Base-by-base conservation (phyloP, 495 filamentous ascomycete genomes). In the Podospora didyma region DNA sequence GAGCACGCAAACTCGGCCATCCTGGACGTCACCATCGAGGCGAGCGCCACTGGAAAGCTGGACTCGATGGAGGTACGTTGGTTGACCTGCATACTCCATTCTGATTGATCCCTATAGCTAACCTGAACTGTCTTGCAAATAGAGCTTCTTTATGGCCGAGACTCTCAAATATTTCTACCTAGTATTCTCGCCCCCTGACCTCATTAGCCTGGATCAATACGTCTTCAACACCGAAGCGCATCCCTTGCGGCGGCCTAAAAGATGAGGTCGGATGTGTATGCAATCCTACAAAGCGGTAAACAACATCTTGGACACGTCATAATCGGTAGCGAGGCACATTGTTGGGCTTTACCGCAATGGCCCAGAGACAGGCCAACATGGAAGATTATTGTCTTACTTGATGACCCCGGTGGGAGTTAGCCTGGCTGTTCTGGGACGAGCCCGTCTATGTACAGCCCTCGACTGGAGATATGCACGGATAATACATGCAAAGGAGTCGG, bases 211-310 rank as follows among this genome's bases (percentile, higher is more conserved):
- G 61, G 84, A 89, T 58, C 76, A 89, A 14, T 81, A 88, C 46
- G 86, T 96, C 1, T 83, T 94, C 53, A 96, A 93, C 64, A 95
- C 89, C 0, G 90, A 94, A 72, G 90, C 88, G 3, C 90, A 94
- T 69, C 83, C 87, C 1, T 79, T 96, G 26, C 63, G 62, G 49
- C 62, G 75, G 26, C 63, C 65, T 16, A 42, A 14, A 16, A 42
- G 39, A 42, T 42, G 39, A 42, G 39, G 12, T 14, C n/a, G 39
- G 9, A 17, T 5, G n/a, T 5, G 34, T 16, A 7, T 16, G 9
- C 9, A 2, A 37, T 16, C 34, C 16, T 10, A 37, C 1, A 37
- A 37, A 37, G 34, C 9, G 34, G 9, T 10, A 37, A 37, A 1
- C 34, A 37, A 2, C 34, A 16, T 37, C 34, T 37, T 37, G 34